Percentiles rank a stretch among this genome's conserved stretches.
Evolutionary conservation across 345 rosid species (phyloP).

Genomic region (Pistacia integerrima): DNA sequence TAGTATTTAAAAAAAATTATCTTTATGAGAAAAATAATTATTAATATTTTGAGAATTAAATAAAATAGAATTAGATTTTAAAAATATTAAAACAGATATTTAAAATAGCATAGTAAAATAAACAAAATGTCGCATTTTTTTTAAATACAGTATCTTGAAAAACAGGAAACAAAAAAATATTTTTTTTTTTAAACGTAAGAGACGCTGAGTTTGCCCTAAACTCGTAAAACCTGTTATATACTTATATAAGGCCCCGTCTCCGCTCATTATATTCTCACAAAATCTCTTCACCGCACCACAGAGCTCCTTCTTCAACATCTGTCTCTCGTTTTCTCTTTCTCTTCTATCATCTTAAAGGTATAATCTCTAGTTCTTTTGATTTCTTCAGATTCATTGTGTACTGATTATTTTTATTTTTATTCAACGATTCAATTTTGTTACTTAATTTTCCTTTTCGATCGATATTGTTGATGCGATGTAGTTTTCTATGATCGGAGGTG

Average conservation of each 20-base stretch:
- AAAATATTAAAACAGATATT: no score
- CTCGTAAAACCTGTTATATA: background rate
- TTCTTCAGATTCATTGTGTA: background rate
- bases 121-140: no score
- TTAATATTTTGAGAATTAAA: no score
- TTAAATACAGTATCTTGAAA: no score
- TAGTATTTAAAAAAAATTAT: no score
- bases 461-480: background rate
- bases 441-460: background rate
- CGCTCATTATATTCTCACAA: background rate
- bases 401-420: background rate
- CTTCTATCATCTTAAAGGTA: background rate
- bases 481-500: background rate
- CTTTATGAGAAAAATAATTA: no score
- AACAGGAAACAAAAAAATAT: no score
- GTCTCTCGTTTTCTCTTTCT: background rate
- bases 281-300: background rate
- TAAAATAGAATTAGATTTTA: no score
- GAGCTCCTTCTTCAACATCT: background rate
- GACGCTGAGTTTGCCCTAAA: constrained; percentile 10
- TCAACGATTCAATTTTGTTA: background rate
- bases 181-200: background rate
- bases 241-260: background rate
- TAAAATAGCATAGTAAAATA: no score
- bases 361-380: background rate